Base-by-base conservation (phyloP, 495 filamentous ascomycete species). In the Barbatosphaeria neglecta region DNA sequence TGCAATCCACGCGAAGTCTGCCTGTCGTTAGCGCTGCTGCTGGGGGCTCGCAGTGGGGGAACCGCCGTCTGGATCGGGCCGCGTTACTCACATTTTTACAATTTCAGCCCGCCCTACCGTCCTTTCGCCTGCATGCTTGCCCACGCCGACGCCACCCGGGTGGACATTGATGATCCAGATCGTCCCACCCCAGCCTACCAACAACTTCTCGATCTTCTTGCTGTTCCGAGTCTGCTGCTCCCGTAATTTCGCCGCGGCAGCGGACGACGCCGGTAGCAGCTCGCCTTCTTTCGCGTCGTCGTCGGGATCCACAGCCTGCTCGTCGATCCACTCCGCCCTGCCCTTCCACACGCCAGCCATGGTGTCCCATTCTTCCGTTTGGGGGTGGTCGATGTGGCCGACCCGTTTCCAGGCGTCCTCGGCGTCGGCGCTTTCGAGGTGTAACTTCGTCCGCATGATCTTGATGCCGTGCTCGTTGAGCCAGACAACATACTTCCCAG, bases 341-440 rank as follows among this genome's bases (percentile, higher is more conserved):
- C 82, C 86, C 63, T 90, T 97, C 86, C 93, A 95, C 8, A 96
- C 86, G 24, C 82, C 73, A 1, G 87, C 87, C 87, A 95, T 93
- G 40, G 95, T 90, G 47, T 95, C 87, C 84, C 89, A 96, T 33
- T 79, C 80, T 0, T 80, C 77, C 15, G 77, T 76, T 47, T 84
- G 83, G 2, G 89, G 89, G 42, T 84, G 76, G 53, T 89, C 89
- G 39, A 90, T 83, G 58, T 96, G 92, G 22, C 85, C 87, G 50
- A 98, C 84, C n/a, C 92, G 77, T 61, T 92, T 96, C 92, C 92
- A 98, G 18, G 89, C 85, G 51, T 82, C 78, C 15, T 95, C 90
- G 2, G 73, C 63, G 49, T 93, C 85, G 6, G 75, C 75, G 28
- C 72, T 80, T 15, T 92, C 87, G 33, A 96, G 72, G 46, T 87